Conservation (phyloP, 371 early-diverging fungal species). For the Haplosporangium sp. region DNA sequence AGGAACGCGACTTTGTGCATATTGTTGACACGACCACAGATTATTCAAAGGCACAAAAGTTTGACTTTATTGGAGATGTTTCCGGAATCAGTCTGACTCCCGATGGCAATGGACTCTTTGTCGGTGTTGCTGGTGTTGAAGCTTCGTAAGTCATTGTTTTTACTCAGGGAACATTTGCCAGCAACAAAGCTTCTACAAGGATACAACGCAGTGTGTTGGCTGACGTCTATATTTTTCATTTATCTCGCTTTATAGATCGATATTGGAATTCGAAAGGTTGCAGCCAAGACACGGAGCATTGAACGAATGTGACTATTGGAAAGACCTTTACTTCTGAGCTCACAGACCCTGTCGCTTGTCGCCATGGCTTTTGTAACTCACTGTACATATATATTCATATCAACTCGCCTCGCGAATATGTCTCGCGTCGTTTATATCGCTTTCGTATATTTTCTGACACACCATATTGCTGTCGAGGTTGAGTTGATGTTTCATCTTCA, state of each 20-base stretch:
- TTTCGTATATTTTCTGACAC: neutral
- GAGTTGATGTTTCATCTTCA: neutral
- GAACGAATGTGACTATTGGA: too few relatives aligned
- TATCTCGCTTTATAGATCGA: constrained; percentile 16
- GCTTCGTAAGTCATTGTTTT: constrained; percentile 43
- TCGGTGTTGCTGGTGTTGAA: constrained; percentile 66
- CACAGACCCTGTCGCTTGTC: too few relatives aligned
- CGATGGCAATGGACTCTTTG: constrained; percentile 67
- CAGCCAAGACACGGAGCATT: neutral
- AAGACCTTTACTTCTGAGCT: too few relatives aligned
- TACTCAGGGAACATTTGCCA: neutral
- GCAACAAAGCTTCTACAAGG: neutral
- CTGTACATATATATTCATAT: too few relatives aligned
- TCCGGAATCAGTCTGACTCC: constrained; percentile 73
- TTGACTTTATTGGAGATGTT: constrained; percentile 89
- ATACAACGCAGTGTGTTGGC: neutral
- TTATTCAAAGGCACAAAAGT: constrained; percentile 68
- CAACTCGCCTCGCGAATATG: too few relatives aligned
- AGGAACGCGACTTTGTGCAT: constrained; percentile 84
- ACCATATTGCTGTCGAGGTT: neutral
- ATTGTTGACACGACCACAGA: constrained; percentile 65
- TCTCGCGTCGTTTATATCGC: neutral
- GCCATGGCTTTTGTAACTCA: too few relatives aligned
- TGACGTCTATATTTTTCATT: neutral
- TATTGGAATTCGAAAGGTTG: constrained; percentile 41